Evolutionary conservation across 768 basidiomycete species (phyloP).

Genomic region (Tulasnella sp.): DNA sequence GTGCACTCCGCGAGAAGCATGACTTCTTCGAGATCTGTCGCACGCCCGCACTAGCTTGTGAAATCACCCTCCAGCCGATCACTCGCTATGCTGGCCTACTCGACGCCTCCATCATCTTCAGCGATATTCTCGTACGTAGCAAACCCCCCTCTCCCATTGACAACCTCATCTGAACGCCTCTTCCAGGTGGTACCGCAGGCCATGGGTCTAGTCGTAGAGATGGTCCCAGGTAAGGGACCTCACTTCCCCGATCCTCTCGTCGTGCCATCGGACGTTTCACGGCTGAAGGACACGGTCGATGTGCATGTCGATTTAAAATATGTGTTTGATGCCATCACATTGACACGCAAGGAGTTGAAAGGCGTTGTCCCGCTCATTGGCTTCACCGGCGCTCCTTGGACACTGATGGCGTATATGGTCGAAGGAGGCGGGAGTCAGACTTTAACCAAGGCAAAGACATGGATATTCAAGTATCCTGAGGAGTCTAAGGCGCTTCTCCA

Average conservation of each 20-base stretch:
- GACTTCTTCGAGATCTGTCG: conserved; percentile 95
- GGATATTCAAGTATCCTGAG: conserved; percentile 85
- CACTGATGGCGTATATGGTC: conserved; percentile 95
- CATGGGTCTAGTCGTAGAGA: conserved; percentile 89
- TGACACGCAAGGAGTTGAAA: conserved; percentile 65
- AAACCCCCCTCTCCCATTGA: too few species aligned
- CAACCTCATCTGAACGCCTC: too few species aligned
- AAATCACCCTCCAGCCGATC: conserved; percentile 91
- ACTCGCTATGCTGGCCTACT: conserved; percentile 74
- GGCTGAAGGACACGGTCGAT: conserved; percentile 54
- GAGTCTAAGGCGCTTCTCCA: conserved; percentile 67
- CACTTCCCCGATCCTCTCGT: conserved; percentile 77
- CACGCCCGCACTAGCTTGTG: conserved; percentile 76
- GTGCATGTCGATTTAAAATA: conserved; percentile 78
- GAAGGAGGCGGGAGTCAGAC: conserved; percentile 92
- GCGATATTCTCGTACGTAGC: conserved; percentile 66
- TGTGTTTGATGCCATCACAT: conserved; percentile 83
- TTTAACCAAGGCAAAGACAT: conserved; percentile 82
- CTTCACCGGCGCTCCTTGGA: conserved; percentile 97
- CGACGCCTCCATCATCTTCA: conserved; percentile 97
- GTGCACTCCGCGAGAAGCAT: conserved; percentile 70
- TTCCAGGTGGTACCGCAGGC: conserved; percentile 79
- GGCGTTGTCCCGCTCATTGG: conserved; percentile 94
- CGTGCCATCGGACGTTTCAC: conserved; percentile 59
- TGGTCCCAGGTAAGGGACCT: conserved; percentile 76